Conservation (phyloP, 139 green algal species). For the Zygnema circumcarinatum region DNA sequence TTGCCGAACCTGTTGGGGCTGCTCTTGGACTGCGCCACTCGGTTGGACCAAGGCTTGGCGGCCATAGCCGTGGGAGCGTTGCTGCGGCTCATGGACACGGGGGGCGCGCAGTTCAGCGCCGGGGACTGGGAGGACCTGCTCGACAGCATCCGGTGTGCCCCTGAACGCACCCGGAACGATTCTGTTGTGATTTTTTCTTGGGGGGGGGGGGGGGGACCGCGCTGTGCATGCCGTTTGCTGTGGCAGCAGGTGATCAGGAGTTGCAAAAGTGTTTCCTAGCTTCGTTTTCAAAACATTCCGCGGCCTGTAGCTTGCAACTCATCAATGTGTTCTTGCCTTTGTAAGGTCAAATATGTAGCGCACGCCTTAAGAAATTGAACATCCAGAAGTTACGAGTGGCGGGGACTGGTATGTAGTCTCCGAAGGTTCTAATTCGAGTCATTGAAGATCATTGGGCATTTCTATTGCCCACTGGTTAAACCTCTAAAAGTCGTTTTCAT, state of each 20-base stretch:
- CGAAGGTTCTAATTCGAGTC: no score
- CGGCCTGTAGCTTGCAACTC: no score
- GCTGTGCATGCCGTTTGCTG: background rate
- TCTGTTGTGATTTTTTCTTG: background rate
- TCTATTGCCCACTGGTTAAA: no score
- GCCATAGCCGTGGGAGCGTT: constrained; percentile 46
- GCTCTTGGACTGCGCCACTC: constrained; percentile 55
- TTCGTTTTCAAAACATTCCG: no score
- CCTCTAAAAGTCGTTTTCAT: no score
- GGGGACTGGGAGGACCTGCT: constrained; percentile 35
- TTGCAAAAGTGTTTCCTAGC: background rate
- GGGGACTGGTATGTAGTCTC: no score
- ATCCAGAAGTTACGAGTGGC: no score
- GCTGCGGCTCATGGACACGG: constrained; percentile 48
- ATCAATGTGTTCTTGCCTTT: no score
- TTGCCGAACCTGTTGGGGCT: constrained; percentile 47
- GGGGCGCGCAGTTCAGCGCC: constrained; percentile 3
- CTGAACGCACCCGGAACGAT: background rate
- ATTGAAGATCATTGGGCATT: no score
- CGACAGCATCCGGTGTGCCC: constrained; percentile 44
- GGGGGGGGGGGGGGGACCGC: background rate
- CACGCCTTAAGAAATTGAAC: no score
- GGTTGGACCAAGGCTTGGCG: constrained; percentile 47
- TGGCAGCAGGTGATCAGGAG: background rate
- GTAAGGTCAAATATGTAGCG: no score